Base-by-base conservation (phyloP, 2,329 filamentous ascomycete genomes). In the Amauroascus niger region DNA sequence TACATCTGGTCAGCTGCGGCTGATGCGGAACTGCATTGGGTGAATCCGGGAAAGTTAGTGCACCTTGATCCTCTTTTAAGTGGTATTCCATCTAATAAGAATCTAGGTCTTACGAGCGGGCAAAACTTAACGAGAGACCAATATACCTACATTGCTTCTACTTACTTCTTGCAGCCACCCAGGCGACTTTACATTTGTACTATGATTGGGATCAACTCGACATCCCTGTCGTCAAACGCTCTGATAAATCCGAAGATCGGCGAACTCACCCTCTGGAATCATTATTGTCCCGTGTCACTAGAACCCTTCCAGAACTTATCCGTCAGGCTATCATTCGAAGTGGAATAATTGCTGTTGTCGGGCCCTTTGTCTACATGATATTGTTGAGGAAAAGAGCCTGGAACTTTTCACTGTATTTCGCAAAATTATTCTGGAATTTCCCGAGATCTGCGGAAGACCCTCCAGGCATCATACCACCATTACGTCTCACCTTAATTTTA, bases 71-170 rank as follows among this genome's bases (percentile, higher is more conserved):
- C 35, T 22, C 20, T 22, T 3, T 5, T 13, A 6, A 13, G 18
- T 28, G 4, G 7, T 3, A 1, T 6, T 16, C 41, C 14, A 40
- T 16, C 55, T 57, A 55, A 63, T 33, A 2, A 20, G 4, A 6
- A 33, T 1, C 11, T 55, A 75, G 72, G 56, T 65, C 72, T 9
- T 75, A 78, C 60, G 87, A 93, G 66, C 79, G 89, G 33, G 78
- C 85, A 18, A 78, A 82, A 50, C 71, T 96, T 55, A 97, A 97
- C 66, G 91, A 97, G 74, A 81, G 86, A 59, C 84, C 88, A 0
- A 78, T 97, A 24, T 93, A 89, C 65, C 74, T 95, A 49, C 82
- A 87, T 32, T 80, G 79, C 56, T 82, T 86, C 63, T 80, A 93
- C 59, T 65, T 83, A 2, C 68, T 83, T 0, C 76, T 93, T 41